phyloP scores from a whole-genome alignment of 179 eudicot genomes.

The Carnegiea gigantea region DNA sequence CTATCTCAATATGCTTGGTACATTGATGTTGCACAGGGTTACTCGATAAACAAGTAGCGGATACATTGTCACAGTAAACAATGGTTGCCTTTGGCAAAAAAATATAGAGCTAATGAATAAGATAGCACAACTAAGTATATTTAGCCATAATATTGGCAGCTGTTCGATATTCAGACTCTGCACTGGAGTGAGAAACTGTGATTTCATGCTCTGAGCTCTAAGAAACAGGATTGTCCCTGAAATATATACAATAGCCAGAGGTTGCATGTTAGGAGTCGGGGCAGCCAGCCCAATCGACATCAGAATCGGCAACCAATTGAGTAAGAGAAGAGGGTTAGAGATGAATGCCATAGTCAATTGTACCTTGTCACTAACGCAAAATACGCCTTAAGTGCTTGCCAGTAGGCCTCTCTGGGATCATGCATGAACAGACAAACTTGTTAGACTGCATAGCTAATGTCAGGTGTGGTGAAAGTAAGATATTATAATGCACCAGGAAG shows the following conservation, averaged over 20 bases:
- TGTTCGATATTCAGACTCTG: neutral
- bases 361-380: neutral
- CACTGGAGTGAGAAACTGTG: neutral
- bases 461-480: neutral
- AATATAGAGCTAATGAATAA: neutral
- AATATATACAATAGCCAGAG: neutral
- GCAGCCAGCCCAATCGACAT: neutral
- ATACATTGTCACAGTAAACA: neutral
- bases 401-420: neutral
- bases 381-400: neutral
- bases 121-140: neutral
- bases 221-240: neutral
- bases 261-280: neutral
- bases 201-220: neutral
- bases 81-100: neutral
- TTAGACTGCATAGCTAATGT: neutral
- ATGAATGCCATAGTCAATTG: neutral
- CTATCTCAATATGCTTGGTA: slow-evolving; percentile 7
- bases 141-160: neutral
- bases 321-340: neutral
- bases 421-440: slow-evolving; percentile 5
- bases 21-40: slow-evolving; percentile 5
- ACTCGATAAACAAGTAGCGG: neutral
- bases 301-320: neutral
- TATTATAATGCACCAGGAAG: neutral